Evolutionary conservation across 208 protist species (phyloP).

Genomic region (Acanthamoeba lenticulata): DNA sequence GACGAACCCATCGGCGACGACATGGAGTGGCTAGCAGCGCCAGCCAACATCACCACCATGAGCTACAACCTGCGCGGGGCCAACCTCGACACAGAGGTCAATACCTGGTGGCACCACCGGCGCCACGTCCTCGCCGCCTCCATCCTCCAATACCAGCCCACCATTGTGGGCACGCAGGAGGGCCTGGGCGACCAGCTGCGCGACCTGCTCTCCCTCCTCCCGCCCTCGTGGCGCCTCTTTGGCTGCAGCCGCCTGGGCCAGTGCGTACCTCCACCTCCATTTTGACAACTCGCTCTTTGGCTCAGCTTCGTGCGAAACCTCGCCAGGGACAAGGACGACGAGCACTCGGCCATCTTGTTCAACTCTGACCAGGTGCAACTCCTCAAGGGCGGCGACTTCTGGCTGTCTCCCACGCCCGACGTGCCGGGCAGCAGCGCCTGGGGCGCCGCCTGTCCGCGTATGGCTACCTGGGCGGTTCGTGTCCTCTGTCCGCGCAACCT

Average conservation of each 20-base stretch:
- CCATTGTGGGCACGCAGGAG: constrained; percentile 16
- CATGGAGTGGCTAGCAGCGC: neutral
- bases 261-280: too few relatives aligned
- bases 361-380: neutral
- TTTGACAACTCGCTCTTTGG: too few relatives aligned
- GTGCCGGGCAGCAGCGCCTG: constrained; percentile 13
- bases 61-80: constrained; percentile 4
- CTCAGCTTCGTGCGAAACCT: neutral
- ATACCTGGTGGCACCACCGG: constrained; percentile 28
- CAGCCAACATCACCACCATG: constrained; percentile 10
- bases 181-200: neutral
- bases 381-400: neutral
- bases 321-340: neutral
- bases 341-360: neutral
- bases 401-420: neutral
- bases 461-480: neutral
- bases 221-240: neutral
- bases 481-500: neutral
- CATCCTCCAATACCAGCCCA: neutral
- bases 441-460: neutral
- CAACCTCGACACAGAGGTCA: neutral
- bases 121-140: neutral
- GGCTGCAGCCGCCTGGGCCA: neutral
- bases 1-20: neutral
- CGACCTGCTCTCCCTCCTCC: neutral